phyloP scores from a whole-genome alignment of 2,329 filamentous ascomycete species.

The Fusarium sp. region DNA sequence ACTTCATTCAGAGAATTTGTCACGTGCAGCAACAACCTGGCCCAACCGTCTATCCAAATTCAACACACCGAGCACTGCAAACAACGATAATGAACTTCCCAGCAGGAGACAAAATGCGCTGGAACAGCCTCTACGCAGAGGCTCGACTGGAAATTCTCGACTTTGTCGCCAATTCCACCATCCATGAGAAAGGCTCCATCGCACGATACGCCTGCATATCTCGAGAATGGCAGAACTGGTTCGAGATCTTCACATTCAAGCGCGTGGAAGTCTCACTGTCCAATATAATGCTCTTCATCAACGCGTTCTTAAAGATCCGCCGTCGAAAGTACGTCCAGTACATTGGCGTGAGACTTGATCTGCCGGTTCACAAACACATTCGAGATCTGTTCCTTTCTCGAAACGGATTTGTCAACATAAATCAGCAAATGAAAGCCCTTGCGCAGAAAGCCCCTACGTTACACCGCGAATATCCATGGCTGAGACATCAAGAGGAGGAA shows the following conservation, averaged over 20 bases:
- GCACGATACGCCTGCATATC: not conserved
- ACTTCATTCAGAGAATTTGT: not conserved
- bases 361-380: not conserved
- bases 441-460: fast-evolving
- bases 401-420: fast-evolving
- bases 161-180: not conserved
- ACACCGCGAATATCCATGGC: not conserved
- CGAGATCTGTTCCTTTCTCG: not conserved
- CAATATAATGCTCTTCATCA: not conserved
- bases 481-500: not conserved
- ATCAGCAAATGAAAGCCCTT: not conserved
- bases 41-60: too few species aligned
- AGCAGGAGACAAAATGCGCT: fast-evolving
- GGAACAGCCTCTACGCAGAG: not conserved
- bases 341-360: not conserved
- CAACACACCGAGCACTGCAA: not conserved
- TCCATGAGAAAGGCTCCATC: not conserved
- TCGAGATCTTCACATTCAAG: not conserved
- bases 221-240: not conserved
- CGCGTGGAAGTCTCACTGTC: not conserved
- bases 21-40: too few species aligned
- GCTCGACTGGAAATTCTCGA: not conserved
- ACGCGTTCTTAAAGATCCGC: not conserved
- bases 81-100: fast-evolving
- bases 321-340: not conserved